Evolutionary conservation across 2,329 filamentous ascomycete genomes (phyloP), one percentile per base, ranked within the genome.

Genomic region (Arthrobotrys sinensis): DNA sequence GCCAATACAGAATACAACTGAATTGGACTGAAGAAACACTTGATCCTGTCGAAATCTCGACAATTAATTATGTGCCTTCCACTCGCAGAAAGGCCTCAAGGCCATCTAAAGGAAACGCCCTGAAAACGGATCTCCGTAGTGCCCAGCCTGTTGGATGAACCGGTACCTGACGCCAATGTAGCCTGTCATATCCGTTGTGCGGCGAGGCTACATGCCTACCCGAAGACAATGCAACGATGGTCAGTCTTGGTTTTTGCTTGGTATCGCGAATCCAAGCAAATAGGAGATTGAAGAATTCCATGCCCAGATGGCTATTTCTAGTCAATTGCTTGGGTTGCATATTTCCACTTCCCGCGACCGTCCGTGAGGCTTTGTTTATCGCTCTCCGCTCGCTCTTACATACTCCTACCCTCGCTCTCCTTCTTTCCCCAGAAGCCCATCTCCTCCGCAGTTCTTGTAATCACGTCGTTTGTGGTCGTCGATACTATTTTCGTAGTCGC

Each of bases 311-410:
- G 50, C 57, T 55, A 71, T 53, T 65, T 67, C 50, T 43, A 12
- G 60, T 50, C 60, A 32, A 48, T 48, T 64, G 60, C 57, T 60
- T 50, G 50, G 32, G 36, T 40, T 34, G 21, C 43, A 52, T 57
- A 34, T 57, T 38, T 73, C 16, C 32, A 14, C 1, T 46, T 46
- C 19, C 43, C 52, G 34, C 24, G 21, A 40, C 55, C 32, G 52
- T 57, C 52, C 52, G 52, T 38, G 52, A 57, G 32, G 43, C 53
- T 53, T 68, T 52, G 50, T 38, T 80, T 80, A 65, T 79, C 76
- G 79, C 12, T 75, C 65, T 79, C 71, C 43, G 64, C 62, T 77
- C 52, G 52, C 52, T 79, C 50, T 80, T 81, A 81, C 81, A 80
- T 80, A 55, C 40, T 79, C 72, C 24, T 66, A 53, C 57, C 79